Evolutionary conservation across 148 eudicot genomes (phyloP), one percentile per base, ranked within the genome.

Genomic region (Nepenthes mirabilis): DNA sequence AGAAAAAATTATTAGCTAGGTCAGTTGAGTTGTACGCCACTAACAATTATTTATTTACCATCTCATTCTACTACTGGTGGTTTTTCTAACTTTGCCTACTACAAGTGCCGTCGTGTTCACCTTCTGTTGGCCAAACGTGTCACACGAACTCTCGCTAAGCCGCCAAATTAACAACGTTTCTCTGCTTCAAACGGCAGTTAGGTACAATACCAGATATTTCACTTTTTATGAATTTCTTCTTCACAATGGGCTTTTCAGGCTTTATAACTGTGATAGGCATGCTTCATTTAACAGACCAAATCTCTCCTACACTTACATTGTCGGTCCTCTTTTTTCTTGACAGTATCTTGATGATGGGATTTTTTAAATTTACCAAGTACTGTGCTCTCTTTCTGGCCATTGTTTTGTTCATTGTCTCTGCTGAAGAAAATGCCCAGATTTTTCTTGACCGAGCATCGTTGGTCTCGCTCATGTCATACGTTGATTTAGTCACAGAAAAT

Each of bases 121-220:
- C 45, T 8, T 8, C 45, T 3, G 8, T 40, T 40, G 45, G 45
- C 66, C 67, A 23, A 23, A 23, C 23, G 23, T 23, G 23, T 23
- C 23, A 23, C 23, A 23, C 23, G 23, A 23, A 23, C 61, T 72
- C 68, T 35, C 50, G 62, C 77, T 65, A 60, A 70, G 76, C 80
- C 80, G 80, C 85, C 84, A 84, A 83, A 79, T 48, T 58, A 62
- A 65, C 71, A 62, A 65, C 71, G 58, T 63, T 64, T 62, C 55
- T 70, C 37, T 57, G 36, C 70, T 64, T 78, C 64, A 78, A 80
- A 49, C 82, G 82, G 74, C 73, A 75, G 91, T 88, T 88, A 85
- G 96, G 96, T 79, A 79, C 74, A 80, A 67, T 70, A 52, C 56
- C 62, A 36, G 9, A 52, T 36, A 35, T 53, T 65, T 40, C 47